phyloP scores from a whole-genome alignment of 441 rosid species.

The Euphorbia celastroides region DNA sequence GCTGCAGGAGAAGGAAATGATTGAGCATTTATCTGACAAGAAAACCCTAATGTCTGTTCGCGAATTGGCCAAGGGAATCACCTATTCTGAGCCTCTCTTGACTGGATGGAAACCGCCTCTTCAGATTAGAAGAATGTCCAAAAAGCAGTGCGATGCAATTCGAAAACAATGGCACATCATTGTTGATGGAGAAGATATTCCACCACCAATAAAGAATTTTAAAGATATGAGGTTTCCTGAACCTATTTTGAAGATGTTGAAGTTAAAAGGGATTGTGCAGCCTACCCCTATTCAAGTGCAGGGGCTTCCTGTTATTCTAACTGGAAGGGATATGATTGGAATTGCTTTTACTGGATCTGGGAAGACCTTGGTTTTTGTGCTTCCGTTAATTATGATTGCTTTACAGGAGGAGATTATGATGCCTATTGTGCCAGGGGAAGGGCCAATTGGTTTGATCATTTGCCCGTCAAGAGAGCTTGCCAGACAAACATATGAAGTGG shows the following conservation, averaged over 20 bases:
- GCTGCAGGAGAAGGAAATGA: constrained; percentile 90
- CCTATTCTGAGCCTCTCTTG: constrained; percentile 51
- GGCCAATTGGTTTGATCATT: constrained; percentile 63
- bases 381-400: constrained; percentile 75
- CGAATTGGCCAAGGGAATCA: constrained; percentile 88
- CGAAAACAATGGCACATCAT: constrained; percentile 91
- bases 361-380: constrained; percentile 70
- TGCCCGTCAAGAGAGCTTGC: constrained; percentile 87
- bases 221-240: constrained; percentile 81
- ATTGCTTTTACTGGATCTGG: constrained; percentile 82
- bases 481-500: constrained; percentile 83
- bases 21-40: constrained; percentile 71
- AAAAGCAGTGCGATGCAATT: constrained; percentile 53
- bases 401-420: constrained; percentile 75
- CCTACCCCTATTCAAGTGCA: constrained; percentile 95
- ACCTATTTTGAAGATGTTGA: constrained; percentile 58
- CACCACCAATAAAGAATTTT: constrained; percentile 73
- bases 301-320: constrained; percentile 76
- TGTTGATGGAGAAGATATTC: constrained; percentile 82
- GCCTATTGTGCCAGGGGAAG: constrained; percentile 66
- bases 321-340: constrained; percentile 88
- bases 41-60: constrained; percentile 85
- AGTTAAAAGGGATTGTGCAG: constrained; percentile 86
- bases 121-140: constrained; percentile 50
- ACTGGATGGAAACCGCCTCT: constrained; percentile 86